Conservation (phyloP, 805 yeast species). For the Grigorovia jiainica region DNA sequence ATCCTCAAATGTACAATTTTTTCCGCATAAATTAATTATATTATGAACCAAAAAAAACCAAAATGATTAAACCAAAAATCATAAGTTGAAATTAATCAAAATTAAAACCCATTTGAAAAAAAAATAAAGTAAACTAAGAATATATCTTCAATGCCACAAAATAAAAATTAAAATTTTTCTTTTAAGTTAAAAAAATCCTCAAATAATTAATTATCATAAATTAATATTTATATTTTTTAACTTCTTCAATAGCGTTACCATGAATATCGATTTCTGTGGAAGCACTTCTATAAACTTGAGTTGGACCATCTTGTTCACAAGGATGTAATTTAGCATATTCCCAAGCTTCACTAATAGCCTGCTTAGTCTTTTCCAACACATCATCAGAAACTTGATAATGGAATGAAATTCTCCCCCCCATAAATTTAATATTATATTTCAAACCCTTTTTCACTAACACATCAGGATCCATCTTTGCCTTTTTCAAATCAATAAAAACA, state of each 20-base stretch:
- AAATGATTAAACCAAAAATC: too few relatives aligned
- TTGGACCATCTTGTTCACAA: slow-evolving; percentile 39
- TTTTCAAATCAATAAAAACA: slow-evolving; percentile 58
- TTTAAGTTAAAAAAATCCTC: neutral
- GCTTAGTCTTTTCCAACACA: slow-evolving; percentile 47
- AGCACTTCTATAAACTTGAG: slow-evolving; percentile 36
- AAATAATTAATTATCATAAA: neutral
- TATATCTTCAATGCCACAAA: slow-evolving; percentile 19
- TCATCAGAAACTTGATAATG: slow-evolving; percentile 57
- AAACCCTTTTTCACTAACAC: slow-evolving; percentile 44
- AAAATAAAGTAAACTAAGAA: slow-evolving; percentile 5
- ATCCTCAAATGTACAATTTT: slow-evolving; percentile 6
- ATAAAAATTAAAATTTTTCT: slow-evolving; percentile 1
- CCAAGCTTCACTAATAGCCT: slow-evolving; percentile 47
- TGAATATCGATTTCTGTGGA: slow-evolving; percentile 28
- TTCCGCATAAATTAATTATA: neutral
- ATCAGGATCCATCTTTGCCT: slow-evolving; percentile 47
- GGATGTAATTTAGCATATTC: slow-evolving; percentile 48
- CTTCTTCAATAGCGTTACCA: slow-evolving; percentile 24
- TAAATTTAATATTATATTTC: slow-evolving; percentile 51
- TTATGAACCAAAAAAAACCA: neutral
- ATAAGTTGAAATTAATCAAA: too few relatives aligned
- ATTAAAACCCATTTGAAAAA: slow-evolving; percentile 6
- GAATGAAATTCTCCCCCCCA: slow-evolving; percentile 73
- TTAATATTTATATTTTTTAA: slow-evolving; percentile 27